Evolutionary conservation across 495 filamentous ascomycete species (phyloP).

Genomic region (Penicillium coffeae): DNA sequence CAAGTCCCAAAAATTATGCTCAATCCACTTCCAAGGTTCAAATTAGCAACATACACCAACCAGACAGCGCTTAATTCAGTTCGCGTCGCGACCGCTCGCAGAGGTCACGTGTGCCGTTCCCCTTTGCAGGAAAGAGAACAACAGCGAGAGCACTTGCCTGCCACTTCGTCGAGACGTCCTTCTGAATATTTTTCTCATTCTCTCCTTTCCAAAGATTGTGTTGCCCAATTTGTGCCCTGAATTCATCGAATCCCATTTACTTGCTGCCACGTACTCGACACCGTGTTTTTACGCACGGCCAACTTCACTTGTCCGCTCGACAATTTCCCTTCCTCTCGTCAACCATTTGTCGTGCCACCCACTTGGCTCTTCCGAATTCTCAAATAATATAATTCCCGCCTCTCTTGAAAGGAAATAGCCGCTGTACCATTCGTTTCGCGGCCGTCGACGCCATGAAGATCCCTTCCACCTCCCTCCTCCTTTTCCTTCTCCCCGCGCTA

Average conservation of each 20-base stretch:
- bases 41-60: too few species aligned
- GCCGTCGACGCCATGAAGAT: slow-evolving; percentile 31
- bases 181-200: too few species aligned
- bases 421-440: slow-evolving; percentile 12
- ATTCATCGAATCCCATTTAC: too few species aligned
- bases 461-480: slow-evolving; percentile 26
- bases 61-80: too few species aligned
- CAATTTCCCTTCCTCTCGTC: not conserved
- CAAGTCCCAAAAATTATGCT: too few species aligned
- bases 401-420: not conserved
- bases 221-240: too few species aligned
- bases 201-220: too few species aligned
- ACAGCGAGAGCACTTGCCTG: not conserved
- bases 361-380: not conserved
- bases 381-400: not conserved
- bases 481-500: slow-evolving; percentile 37
- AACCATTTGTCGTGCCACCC: not conserved
- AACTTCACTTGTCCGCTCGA: not conserved
- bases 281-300: not conserved
- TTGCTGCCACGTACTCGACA: not conserved
- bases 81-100: not conserved
- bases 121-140: not conserved
- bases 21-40: too few species aligned
- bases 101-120: not conserved
- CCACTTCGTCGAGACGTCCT: too few species aligned